These are phyloP conservation scores for Blastobotrys peoriensis DNA, from an alignment of 805 yeast genomes.

Conservation along the genomic window DNA sequence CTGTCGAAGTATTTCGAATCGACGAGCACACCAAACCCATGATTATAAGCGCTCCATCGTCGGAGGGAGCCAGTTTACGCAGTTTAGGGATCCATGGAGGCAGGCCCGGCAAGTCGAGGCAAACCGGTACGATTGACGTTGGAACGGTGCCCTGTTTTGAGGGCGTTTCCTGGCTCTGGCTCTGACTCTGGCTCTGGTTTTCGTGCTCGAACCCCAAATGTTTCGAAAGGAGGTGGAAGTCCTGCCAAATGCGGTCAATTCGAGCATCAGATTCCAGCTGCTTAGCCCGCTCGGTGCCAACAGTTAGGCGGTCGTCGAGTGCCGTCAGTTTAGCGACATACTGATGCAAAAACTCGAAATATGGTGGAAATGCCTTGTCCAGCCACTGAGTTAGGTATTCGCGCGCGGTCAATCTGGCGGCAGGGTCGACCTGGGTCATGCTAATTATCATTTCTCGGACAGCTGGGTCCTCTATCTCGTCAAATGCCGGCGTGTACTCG, in stretches of 20 bases:
- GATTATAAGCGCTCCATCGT: constrained; percentile 51
- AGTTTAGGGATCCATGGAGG: constrained; percentile 14
- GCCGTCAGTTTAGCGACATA: constrained; percentile 45
- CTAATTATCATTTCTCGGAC: constrained; percentile 51
- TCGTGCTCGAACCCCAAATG: constrained; percentile 10
- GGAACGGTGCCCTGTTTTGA: background rate
- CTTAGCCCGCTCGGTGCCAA: constrained; percentile 13
- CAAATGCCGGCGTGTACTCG: constrained; percentile 60
- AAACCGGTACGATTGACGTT: constrained; percentile 11
- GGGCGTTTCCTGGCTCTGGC: background rate
- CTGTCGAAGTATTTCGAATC: constrained; percentile 53
- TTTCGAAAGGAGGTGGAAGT: constrained; percentile 45
- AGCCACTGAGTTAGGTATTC: constrained; percentile 47
- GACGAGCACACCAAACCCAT: constrained; percentile 55
- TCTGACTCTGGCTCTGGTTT: background rate
- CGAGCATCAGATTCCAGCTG: constrained; percentile 48
- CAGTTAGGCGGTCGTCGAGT: constrained; percentile 15
- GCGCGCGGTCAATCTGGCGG: constrained; percentile 48
- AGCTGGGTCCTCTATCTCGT: constrained; percentile 44
- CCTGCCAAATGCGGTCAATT: constrained; percentile 53
- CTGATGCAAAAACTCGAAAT: constrained; percentile 61
- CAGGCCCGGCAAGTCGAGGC: constrained; percentile 17
- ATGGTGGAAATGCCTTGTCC: constrained; percentile 54
- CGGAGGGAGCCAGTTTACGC: constrained; percentile 21
- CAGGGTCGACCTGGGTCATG: constrained; percentile 63